Evolutionary conservation across 179 eudicot genomes (phyloP).

Genomic region (Pouteria campechiana): DNA sequence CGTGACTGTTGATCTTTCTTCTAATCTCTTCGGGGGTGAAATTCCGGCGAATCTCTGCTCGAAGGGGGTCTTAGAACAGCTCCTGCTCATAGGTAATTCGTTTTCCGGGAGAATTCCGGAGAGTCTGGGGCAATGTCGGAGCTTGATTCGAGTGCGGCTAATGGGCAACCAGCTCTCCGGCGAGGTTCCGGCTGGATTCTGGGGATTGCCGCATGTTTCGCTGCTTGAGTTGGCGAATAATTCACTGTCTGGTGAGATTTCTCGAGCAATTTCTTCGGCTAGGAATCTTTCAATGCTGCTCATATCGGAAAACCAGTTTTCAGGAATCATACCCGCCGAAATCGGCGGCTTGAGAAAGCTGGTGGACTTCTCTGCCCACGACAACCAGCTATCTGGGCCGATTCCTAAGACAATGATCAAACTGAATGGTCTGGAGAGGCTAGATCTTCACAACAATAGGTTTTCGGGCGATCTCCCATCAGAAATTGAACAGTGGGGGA

Average conservation of each 20-base stretch:
- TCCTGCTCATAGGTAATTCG: slow-evolving; percentile 32
- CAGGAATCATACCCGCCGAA: slow-evolving; percentile 48
- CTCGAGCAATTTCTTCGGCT: slow-evolving; percentile 45
- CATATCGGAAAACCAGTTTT: slow-evolving; percentile 36
- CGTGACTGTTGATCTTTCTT: slow-evolving; percentile 33
- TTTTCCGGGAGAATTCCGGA: slow-evolving; percentile 61
- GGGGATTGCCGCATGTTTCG: slow-evolving; percentile 56
- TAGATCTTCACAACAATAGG: slow-evolving; percentile 45
- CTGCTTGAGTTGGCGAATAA: slow-evolving; percentile 43
- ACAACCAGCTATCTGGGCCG: slow-evolving; percentile 42
- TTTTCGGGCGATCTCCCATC: slow-evolving; percentile 48
- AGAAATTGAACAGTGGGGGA: slow-evolving; percentile 36
- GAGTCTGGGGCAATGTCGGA: slow-evolving; percentile 35
- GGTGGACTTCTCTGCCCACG: slow-evolving; percentile 24
- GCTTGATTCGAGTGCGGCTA: slow-evolving; percentile 40
- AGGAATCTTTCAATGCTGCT: slow-evolving; percentile 33
- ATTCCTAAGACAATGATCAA: slow-evolving; percentile 38
- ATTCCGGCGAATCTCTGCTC: slow-evolving; percentile 51
- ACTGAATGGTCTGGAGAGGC: slow-evolving; percentile 22
- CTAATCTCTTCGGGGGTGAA: slow-evolving; percentile 36
- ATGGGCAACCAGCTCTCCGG: slow-evolving; percentile 47
- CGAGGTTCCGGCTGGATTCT: slow-evolving; percentile 38
- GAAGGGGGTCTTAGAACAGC: slow-evolving; percentile 39
- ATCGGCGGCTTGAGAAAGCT: slow-evolving; percentile 38
- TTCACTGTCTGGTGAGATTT: slow-evolving; percentile 44